Percentiles rank a stretch among this genome's conserved stretches.
Evolutionary conservation across 305 asterid genomes (phyloP).

Genomic region (Striga hermonthica): DNA sequence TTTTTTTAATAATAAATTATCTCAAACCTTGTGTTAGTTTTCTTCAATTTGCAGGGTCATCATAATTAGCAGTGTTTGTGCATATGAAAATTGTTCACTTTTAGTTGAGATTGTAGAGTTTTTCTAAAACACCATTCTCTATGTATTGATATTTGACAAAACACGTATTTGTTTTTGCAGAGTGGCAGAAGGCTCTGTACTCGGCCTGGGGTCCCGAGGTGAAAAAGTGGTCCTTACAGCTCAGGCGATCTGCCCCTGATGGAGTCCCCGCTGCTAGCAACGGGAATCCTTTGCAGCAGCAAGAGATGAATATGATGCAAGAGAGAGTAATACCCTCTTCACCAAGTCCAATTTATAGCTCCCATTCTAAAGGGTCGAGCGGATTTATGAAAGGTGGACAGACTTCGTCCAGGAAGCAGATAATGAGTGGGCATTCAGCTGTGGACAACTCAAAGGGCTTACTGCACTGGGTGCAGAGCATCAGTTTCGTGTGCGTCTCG

Average conservation of each 20-base stretch:
- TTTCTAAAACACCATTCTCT: conserved; percentile 5
- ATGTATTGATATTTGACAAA: conserved; percentile 22
- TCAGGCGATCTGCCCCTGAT: conserved; percentile 83
- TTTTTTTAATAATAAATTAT: too few relatives aligned
- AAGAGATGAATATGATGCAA: conserved; percentile 79
- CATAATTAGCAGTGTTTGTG: neutral
- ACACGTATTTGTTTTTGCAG: conserved; percentile 42
- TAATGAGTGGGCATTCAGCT: conserved; percentile 64
- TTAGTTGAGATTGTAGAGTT: conserved; percentile 18
- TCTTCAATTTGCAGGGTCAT: too few relatives aligned
- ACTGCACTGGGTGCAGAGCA: conserved; percentile 95
- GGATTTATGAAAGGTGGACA: conserved; percentile 83
- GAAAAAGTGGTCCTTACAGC: conserved; percentile 97
- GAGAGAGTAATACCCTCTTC: conserved; percentile 72
- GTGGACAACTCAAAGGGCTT: conserved; percentile 85
- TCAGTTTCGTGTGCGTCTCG: conserved; percentile 83
- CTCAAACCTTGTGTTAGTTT: too few relatives aligned
- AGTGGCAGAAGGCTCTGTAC: conserved; percentile 98
- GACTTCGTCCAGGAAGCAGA: conserved; percentile 80
- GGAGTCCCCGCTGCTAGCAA: conserved; percentile 83
- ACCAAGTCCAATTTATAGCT: conserved; percentile 60
- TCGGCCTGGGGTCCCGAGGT: conserved; percentile 95
- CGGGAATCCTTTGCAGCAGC: conserved; percentile 82
- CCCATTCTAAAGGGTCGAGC: conserved; percentile 77
- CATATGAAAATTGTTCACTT: neutral